Evolutionary conservation across 352 stramenopile species (phyloP).

Genomic region (Phytophthora pinifolia): DNA sequence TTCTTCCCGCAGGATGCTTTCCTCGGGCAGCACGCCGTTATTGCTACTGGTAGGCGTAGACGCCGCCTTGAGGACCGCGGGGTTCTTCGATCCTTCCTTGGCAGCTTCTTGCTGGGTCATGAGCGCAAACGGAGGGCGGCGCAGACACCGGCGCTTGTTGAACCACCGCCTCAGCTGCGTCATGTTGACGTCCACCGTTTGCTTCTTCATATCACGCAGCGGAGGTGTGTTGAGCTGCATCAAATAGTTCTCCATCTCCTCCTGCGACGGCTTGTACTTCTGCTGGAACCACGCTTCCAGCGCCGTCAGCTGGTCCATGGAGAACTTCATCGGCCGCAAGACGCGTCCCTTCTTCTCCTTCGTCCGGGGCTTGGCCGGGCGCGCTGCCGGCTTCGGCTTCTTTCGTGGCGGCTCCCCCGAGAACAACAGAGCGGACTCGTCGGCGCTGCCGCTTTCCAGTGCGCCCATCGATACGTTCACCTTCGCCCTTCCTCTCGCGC

Average conservation of each 20-base stretch:
- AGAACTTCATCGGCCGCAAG: conserved; percentile 85
- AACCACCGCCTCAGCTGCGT: conserved; percentile 85
- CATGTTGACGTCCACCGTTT: conserved; percentile 84
- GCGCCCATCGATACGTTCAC: conserved; percentile 16
- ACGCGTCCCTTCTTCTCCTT: conserved; percentile 74
- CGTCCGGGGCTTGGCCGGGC: conserved; percentile 31
- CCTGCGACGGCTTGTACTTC: conserved; percentile 83
- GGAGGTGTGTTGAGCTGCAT: conserved; percentile 61
- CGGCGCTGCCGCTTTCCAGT: conserved; percentile 19
- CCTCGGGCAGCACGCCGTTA: conserved; percentile 28
- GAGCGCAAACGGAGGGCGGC: conserved; percentile 77
- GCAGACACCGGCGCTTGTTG: conserved; percentile 84
- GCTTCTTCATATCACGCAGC: conserved; percentile 72
- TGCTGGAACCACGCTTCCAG: conserved; percentile 86
- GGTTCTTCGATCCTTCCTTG: conserved; percentile 57
- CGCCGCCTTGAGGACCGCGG: conserved; percentile 34
- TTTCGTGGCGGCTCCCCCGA: conserved; percentile 28
- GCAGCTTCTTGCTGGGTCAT: conserved; percentile 75
- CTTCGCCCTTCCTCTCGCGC: conserved; percentile 21
- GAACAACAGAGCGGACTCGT: conserved; percentile 27
- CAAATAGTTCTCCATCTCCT: conserved; percentile 81
- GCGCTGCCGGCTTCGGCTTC: conserved; percentile 32
- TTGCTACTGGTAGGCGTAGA: conserved; percentile 9
- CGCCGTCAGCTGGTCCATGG: conserved; percentile 77
- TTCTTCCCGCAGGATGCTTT: conserved; percentile 30